A percentile compares a stretch with the other conserved stretches of the same genome.
Conservation (phyloP, 345 rosid genomes). For the Eucalyptus pauciflora region DNA sequence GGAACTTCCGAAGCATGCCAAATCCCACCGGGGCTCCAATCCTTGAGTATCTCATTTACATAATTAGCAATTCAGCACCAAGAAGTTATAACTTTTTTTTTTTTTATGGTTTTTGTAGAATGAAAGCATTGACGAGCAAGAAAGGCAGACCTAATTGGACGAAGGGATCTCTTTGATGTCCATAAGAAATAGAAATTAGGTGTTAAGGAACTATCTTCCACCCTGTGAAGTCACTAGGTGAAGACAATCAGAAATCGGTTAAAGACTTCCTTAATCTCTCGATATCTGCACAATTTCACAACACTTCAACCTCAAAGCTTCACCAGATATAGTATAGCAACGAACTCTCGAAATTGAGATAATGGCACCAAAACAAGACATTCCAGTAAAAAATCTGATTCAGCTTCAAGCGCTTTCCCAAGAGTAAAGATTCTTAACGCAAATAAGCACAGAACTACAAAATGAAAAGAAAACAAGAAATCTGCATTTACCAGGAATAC, state of each 20-base stretch:
- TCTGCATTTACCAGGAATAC: background rate
- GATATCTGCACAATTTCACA: slow-evolving; percentile 30
- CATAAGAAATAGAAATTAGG: background rate
- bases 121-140: background rate
- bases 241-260: background rate
- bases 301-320: background rate
- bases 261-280: slow-evolving; percentile 35
- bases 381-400: background rate
- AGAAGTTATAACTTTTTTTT: background rate
- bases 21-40: slow-evolving; percentile 80
- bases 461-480: background rate
- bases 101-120: background rate
- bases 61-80: background rate
- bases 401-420: background rate
- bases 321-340: background rate
- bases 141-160: background rate
- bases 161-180: background rate
- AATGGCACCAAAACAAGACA: background rate
- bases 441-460: background rate
- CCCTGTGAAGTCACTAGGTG: background rate
- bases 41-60: slow-evolving; percentile 30
- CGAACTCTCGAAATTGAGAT: background rate
- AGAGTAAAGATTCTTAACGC: background rate
- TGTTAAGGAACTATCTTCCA: background rate
- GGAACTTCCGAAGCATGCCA: slow-evolving; percentile 80